phyloP scores from a whole-genome alignment of 306 rosid species.

The Cucurbita maxima region DNA sequence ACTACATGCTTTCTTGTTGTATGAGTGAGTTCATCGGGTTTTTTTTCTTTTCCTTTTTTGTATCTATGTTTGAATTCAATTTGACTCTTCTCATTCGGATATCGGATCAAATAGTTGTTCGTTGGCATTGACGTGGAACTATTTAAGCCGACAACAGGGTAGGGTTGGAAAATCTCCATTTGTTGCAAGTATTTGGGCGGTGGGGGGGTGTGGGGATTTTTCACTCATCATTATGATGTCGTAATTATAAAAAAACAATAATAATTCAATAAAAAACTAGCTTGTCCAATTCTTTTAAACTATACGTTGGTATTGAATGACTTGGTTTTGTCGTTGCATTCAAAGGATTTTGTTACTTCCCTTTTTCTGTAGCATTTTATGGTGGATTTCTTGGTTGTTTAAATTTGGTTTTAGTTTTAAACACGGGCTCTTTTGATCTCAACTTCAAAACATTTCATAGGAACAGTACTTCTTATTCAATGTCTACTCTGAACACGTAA shows the following conservation, averaged over 20 bases:
- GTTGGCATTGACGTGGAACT: neutral
- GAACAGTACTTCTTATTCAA: neutral
- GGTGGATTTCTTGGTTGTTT: neutral
- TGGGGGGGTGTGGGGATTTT: neutral
- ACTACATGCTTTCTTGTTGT: neutral
- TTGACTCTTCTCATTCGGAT: neutral
- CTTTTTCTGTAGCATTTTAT: neutral
- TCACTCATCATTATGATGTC: neutral
- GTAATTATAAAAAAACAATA: neutral
- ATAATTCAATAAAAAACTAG: neutral
- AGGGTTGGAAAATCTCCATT: neutral
- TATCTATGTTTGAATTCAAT: neutral
- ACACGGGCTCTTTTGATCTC: neutral
- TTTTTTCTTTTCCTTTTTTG: no score
- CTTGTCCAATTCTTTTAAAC: neutral
- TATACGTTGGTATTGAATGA: neutral
- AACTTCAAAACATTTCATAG: neutral
- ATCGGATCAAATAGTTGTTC: neutral
- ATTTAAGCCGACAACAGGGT: neutral
- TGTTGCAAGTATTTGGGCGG: neutral
- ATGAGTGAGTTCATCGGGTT: neutral
- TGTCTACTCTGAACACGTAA: neutral
- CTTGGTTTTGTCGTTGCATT: neutral
- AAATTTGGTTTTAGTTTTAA: neutral
- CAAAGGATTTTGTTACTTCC: neutral